Evolutionary conservation across 1,139 yeast species (phyloP).

Genomic region (Debaryomycetaceae sp.): DNA sequence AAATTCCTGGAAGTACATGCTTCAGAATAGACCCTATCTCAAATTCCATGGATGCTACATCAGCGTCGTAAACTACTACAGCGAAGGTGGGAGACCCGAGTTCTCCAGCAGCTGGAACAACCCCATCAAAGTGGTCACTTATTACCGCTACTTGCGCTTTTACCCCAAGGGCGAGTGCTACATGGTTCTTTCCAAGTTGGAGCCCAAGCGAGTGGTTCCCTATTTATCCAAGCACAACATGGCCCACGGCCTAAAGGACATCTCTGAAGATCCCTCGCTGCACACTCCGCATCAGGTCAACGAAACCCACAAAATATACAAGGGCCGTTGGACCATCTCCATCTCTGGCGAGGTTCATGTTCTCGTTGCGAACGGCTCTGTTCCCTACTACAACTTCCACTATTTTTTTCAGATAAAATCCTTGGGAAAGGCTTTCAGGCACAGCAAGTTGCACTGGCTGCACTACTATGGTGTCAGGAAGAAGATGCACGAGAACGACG

Average conservation of each 20-base stretch:
- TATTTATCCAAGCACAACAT: slow-evolving; percentile 36
- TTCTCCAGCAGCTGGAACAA: slow-evolving; percentile 67
- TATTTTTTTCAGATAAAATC: slow-evolving; percentile 58
- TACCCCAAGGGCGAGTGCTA: slow-evolving; percentile 75
- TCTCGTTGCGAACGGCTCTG: slow-evolving; percentile 56
- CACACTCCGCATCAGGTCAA: slow-evolving; percentile 11
- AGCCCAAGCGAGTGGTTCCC: slow-evolving; percentile 63
- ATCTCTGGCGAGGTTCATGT: slow-evolving; percentile 52
- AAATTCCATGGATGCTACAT: slow-evolving; percentile 84
- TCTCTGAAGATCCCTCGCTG: neutral
- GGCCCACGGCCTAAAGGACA: slow-evolving; percentile 10
- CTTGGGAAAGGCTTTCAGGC: slow-evolving; percentile 53
- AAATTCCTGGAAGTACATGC: slow-evolving; percentile 54
- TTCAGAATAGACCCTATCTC: slow-evolving; percentile 54
- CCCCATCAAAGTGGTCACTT: slow-evolving; percentile 82
- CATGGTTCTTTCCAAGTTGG: slow-evolving; percentile 61
- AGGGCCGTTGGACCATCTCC: slow-evolving; percentile 54
- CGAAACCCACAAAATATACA: slow-evolving; percentile 38
- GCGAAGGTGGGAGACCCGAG: slow-evolving; percentile 72
- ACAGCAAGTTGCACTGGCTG: slow-evolving; percentile 68
- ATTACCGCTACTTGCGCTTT: slow-evolving; percentile 80
- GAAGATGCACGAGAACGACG: slow-evolving; percentile 29
- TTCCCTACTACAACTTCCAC: slow-evolving; percentile 57
- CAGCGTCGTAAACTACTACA: slow-evolving; percentile 76
- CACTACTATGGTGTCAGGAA: slow-evolving; percentile 55